Evolutionary conservation across 495 filamentous ascomycete genomes (phyloP), one percentile per base, ranked within the genome.

Genomic region (Penicillium atrosanguineum): DNA sequence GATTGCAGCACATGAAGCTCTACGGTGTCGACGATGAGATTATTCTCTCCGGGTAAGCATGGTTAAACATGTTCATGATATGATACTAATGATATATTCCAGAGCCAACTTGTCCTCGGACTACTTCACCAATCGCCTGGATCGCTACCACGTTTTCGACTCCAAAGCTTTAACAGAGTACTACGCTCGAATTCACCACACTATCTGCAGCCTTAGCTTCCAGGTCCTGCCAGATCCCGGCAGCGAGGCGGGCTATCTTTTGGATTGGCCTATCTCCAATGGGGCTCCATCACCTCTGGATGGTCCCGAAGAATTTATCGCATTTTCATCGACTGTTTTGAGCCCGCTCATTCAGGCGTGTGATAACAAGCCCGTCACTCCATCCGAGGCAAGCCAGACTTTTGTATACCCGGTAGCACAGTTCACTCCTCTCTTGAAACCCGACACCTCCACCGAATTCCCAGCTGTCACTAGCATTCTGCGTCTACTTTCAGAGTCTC

Each of bases 1-100:
- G 94, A 14, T 72, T 99, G 40, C 94, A 99, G 64, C 94, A 99
- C 64, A 99, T 99, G 90, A 99, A 99, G 78, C 79, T 99, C 0
- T 99, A 99, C 59, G 94, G 95, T 0, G 71, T 96, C 39, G 94
- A 99, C 55, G 91, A 97, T 62, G 93, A 97, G 69, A 85, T 99
- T 45, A 94, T 99, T 34, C 79, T 99, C 25, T 95, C 91, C 2
- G 94, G 94, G 84, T 89, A 78, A 36, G 76, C 41, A 20, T 48
- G 42, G 25, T 23, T 44, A 36, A 16, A 20, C 34, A 20, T 23
- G 29, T 12, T 40, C 26, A 5, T 6, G 3, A 8, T 8, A 39
- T 16, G 6, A 36, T 31, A 23, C 53, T 63, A 41, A 64, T 49
- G 14, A 23, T 15, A 12, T 26, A 15, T 18, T 52, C 6, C 42